Percentiles rank a stretch among this genome's conserved stretches.
phyloP scores from a whole-genome alignment of 2,329 filamentous ascomycete species.

The Penicillium sp. region DNA sequence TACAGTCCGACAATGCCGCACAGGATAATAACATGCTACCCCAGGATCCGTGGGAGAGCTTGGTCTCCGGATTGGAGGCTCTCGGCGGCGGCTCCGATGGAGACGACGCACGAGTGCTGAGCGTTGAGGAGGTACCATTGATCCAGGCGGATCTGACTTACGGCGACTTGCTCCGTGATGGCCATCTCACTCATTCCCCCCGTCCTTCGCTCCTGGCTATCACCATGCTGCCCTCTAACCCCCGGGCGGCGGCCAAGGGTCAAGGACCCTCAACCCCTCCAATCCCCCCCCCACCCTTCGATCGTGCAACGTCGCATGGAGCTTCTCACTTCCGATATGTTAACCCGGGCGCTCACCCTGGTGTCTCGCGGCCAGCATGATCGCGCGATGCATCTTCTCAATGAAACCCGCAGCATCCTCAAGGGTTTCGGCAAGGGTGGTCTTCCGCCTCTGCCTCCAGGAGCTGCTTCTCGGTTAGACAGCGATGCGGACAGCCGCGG shows the following conservation, averaged over 20 bases:
- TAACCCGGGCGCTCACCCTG: slow-evolving; percentile 85
- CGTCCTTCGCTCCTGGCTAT: slow-evolving; percentile 90
- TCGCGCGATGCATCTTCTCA: slow-evolving; percentile 84
- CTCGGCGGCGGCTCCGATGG: slow-evolving; percentile 83
- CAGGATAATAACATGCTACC: slow-evolving; percentile 71
- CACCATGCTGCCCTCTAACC: slow-evolving; percentile 76
- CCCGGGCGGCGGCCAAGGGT: slow-evolving; percentile 57
- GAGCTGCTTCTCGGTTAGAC: slow-evolving; percentile 40
- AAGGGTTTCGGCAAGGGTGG: slow-evolving; percentile 95
- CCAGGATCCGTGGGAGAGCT: slow-evolving; percentile 94
- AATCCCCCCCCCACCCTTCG: slow-evolving; percentile 86
- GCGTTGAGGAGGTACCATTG: slow-evolving; percentile 89
- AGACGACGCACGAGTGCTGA: slow-evolving; percentile 78
- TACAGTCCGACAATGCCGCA: slow-evolving; percentile 77
- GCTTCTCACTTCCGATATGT: slow-evolving; percentile 94
- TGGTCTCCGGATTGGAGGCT: slow-evolving; percentile 91
- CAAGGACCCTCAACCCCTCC: slow-evolving; percentile 62
- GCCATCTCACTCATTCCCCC: slow-evolving; percentile 78
- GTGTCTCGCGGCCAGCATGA: slow-evolving; percentile 92
- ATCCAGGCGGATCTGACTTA: slow-evolving; percentile 93
- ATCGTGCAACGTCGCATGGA: slow-evolving; percentile 98
- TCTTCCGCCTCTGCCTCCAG: slow-evolving; percentile 76
- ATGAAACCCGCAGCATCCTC: slow-evolving; percentile 90
- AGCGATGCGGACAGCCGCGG: slow-evolving; percentile 42
- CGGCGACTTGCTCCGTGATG: slow-evolving; percentile 89